Conservation (phyloP, 306 rosid species). For the Cicer arietinum region DNA sequence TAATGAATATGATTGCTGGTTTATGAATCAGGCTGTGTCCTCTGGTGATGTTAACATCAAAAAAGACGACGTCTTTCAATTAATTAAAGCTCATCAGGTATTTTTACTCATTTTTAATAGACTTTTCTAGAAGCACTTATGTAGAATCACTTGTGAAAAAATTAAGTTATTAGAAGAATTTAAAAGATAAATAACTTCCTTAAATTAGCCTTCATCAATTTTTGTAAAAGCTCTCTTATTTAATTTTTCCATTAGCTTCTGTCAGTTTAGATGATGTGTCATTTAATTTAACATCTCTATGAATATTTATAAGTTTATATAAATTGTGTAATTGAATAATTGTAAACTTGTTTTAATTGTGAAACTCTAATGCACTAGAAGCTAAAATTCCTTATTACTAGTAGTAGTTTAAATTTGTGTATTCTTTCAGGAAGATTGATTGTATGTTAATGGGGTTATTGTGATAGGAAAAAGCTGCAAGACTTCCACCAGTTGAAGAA, state of each 20-base stretch:
- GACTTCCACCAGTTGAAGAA: conserved; percentile 76
- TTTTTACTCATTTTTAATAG: neutral
- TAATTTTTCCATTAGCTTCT: neutral
- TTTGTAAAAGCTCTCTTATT: neutral
- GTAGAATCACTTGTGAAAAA: neutral
- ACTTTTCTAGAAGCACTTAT: neutral
- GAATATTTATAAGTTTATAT: neutral
- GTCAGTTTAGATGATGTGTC: neutral
- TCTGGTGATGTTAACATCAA: conserved; percentile 56
- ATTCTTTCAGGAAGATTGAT: conserved; percentile 1
- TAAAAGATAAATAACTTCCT: neutral
- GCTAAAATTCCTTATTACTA: neutral
- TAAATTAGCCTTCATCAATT: neutral
- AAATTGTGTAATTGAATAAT: neutral
- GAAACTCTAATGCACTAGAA: neutral
- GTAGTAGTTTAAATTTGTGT: neutral
- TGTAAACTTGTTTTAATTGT: neutral
- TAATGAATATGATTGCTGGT: conserved; percentile 22
- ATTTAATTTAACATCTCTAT: neutral
- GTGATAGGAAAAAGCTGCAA: conserved; percentile 82
- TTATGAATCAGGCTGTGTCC: conserved; percentile 57
- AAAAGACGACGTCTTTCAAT: conserved; percentile 59
- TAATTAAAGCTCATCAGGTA: conserved; percentile 91
- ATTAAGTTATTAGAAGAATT: neutral
- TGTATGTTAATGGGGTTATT: conserved; percentile 33